Evolutionary conservation across 192 early-diverging fungal species (phyloP).

Genomic region (Podila epicladia): DNA sequence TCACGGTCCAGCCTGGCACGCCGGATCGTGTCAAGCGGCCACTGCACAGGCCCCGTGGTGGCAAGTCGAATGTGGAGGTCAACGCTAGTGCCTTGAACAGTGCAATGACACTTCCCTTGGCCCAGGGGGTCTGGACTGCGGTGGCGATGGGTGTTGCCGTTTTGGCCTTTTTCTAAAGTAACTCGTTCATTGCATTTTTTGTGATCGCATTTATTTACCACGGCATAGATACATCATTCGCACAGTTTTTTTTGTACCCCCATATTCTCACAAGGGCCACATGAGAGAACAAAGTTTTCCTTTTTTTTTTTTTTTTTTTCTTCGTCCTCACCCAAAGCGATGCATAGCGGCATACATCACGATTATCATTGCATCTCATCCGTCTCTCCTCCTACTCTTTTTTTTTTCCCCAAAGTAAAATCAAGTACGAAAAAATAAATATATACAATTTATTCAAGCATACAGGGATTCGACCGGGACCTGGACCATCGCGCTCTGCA

Average conservation of each 20-base stretch:
- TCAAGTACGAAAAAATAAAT: not conserved
- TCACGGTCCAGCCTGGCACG: constrained; percentile 4
- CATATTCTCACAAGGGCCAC: not conserved
- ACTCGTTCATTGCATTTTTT: not conserved
- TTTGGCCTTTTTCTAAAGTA: not conserved
- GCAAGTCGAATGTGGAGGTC: not conserved
- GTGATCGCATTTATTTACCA: not conserved
- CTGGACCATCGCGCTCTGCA: constrained; percentile 5
- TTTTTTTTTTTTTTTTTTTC: not conserved
- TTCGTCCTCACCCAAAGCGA: not conserved
- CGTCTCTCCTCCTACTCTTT: not conserved
- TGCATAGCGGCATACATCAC: not conserved
- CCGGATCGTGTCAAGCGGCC: constrained; percentile 5
- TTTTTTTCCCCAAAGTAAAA: not conserved
- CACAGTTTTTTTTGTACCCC: not conserved
- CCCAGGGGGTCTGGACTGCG: not conserved
- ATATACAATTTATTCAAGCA: constrained; percentile 17
- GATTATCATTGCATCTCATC: not conserved
- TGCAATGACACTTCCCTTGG: not conserved
- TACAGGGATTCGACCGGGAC: constrained; percentile 27
- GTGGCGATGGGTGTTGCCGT: not conserved
- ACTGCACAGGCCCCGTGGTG: not conserved
- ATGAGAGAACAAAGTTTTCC: too few species aligned
- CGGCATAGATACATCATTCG: not conserved
- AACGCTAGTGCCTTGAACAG: not conserved